Evolutionary conservation across 805 yeast genomes (phyloP), one percentile per base, ranked within the genome.

Genomic region (Yamadazyma scolyti): DNA sequence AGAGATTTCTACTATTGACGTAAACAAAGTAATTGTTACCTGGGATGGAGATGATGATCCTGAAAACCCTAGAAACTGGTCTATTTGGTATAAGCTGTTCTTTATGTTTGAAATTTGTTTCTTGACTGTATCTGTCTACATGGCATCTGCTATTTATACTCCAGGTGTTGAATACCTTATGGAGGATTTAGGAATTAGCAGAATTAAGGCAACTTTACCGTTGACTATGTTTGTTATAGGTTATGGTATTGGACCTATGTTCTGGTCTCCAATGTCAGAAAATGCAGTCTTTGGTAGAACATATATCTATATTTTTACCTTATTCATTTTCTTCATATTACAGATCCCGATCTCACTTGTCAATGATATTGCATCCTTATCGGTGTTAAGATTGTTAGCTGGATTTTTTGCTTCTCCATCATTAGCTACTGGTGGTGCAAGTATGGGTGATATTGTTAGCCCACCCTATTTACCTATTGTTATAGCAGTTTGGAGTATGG

Each of bases 181-280:
- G 52, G 53, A 51, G 17, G 69, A 74, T 26, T 73, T 76, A 43
- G 42, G 54, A 11, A 62, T 72, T 4, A 56, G 68, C 10, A 53
- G 50, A 16, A 66, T 63, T 4, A 63, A 62, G 8, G 76, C 77
- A 0, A 55, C 69, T 1, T 54, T 79, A 24, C 77, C 79, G 5
- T 58, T 79, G 42, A 59, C 80, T 0, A 37, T 76, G 28, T 79
- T 73, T 41, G 79, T 78, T 10, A 47, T 77, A 18, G 85, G 82
- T 9, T 77, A 78, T 44, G 83, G 79, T 34, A 31, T 76, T 15
- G 83, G 83, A 1, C 82, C 84, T 2, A 61, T 77, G 63, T 36
- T 77, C 2, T 71, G 75, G 30, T 71, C 81, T 0, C 84, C 85
- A 5, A 43, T 77, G 37, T 69, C 79, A 8, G 85, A 79, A 47